Evolutionary conservation across 129 eudicot genomes (phyloP), one percentile per base, ranked within the genome.

Genomic region (Flaveria ramosissima): DNA sequence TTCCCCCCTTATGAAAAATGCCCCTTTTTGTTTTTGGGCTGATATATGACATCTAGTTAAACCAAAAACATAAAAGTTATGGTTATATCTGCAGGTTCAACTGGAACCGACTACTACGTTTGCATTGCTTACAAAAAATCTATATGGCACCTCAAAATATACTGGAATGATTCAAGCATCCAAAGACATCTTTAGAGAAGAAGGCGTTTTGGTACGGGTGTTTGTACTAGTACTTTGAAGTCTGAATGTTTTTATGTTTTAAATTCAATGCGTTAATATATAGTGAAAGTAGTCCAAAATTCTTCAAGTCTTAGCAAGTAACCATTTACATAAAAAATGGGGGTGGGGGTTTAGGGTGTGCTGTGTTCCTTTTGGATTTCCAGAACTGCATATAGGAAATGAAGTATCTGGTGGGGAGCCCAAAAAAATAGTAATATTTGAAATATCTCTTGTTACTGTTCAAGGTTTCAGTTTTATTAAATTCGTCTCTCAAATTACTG

Each of bases 81-180:
- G 21, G 65, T 45, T 63, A 41, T 43, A 68, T 60, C 39, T 62
- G n/a, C 86, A 91, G 98, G 98, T 94, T 81, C 98, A 94, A 78
- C 74, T 94, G 52, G 98, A 94, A 85, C 98, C 98, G 9, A 91
- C 97, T 46, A 67, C 90, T 72, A 65, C 83, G 1, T 86, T 96
- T 88, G 89, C 92, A 16, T 81, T 89, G 68, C 89, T 87, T 57
- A 86, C 78, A 48, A 87, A 82, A 65, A 83, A 87, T 80, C 60
- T 74, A 59, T 83, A 87, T 64, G 86, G 90, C 56, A 20, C 76
- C 68, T 89, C 98, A 42, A 94, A 94, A 71, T 94, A 94, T 79
- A 89, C 93, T 2, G 89, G 98, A 75, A 94, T 94, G 97, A 53
- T 89, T 67, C 98, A 94, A 81, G 98, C 98, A 84, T 74, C 93